Evolutionary conservation across 2,329 filamentous ascomycete species (phyloP).

Genomic region (Ophiostoma populinum): DNA sequence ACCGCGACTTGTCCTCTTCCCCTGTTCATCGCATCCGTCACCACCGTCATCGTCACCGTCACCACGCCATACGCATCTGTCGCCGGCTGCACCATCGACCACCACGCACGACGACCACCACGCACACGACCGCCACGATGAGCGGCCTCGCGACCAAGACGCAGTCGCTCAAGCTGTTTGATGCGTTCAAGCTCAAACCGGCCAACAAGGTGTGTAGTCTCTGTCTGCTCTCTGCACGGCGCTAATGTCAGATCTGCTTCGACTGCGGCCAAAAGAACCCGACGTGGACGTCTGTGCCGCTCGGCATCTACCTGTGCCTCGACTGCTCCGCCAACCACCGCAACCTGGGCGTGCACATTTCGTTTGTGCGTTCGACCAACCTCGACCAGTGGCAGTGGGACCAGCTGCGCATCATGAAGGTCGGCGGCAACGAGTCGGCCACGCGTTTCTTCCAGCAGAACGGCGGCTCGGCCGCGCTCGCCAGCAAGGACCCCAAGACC

Average conservation of each 20-base stretch:
- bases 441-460: conserved; percentile 98
- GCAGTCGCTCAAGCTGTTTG: conserved; percentile 92
- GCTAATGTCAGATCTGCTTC: conserved; percentile 99
- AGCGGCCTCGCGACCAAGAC: conserved; percentile 68
- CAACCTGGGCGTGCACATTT: conserved; percentile 96
- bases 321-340: conserved; percentile 96
- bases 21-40: too few relatives aligned
- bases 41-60: neutral
- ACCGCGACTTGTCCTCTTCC: too few relatives aligned
- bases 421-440: conserved; percentile 92
- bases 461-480: conserved; percentile 80
- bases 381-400: conserved; percentile 99
- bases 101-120: neutral
- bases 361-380: conserved; percentile 95
- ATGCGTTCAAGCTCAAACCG: conserved; percentile 86
- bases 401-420: conserved; percentile 92
- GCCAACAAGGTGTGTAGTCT: conserved; percentile 96
- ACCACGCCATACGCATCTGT: neutral
- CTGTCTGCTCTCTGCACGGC: conserved; percentile 2
- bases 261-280: conserved; percentile 96
- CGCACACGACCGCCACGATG: conserved; percentile 32
- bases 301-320: conserved; percentile 90
- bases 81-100: neutral
- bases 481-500: conserved; percentile 90
- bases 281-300: conserved; percentile 93